These are phyloP conservation scores for Colletotrichum higginsianum DNA, from an alignment of 2,329 filamentous ascomycete species.

Conservation along the genomic window DNA sequence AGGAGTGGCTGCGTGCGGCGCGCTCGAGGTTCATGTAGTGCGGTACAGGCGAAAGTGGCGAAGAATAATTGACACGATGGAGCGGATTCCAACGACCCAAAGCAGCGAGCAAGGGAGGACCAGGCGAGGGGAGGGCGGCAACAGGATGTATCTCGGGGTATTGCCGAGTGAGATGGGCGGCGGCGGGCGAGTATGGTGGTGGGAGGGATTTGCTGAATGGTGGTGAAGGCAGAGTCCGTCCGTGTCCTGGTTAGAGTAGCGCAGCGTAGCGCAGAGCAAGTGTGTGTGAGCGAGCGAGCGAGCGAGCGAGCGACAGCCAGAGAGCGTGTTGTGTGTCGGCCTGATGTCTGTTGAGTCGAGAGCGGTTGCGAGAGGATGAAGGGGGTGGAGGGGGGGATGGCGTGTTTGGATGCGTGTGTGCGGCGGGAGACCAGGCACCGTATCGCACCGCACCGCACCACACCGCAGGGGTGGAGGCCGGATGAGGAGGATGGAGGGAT, in stretches of 20 bases:
- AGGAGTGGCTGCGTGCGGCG: constrained; percentile 37
- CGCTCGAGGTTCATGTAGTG: constrained; percentile 38
- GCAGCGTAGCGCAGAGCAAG: constrained; percentile 7
- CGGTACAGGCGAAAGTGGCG: constrained; percentile 36
- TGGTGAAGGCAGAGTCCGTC: constrained; percentile 20
- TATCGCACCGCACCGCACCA: background rate
- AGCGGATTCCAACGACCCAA: constrained; percentile 9
- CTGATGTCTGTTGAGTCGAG: background rate
- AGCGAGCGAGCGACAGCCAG: too few relatives aligned
- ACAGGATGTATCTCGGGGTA: constrained; percentile 25
- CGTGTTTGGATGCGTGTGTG: constrained; percentile 14
- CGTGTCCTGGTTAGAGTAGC: constrained; percentile 21
- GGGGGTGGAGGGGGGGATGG: background rate
- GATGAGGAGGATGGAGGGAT: background rate
- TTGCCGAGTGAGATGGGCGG: constrained; percentile 22
- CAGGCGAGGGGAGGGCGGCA: constrained; percentile 4
- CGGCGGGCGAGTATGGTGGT: constrained; percentile 12
- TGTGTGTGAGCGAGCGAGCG: background rate
- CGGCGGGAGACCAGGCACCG: constrained; percentile 29
- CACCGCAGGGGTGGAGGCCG: background rate
- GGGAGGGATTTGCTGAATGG: background rate
- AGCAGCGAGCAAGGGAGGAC: constrained; percentile 25
- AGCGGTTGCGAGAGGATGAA: background rate
- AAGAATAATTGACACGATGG: constrained; percentile 29
- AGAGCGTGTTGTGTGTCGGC: background rate